Evolutionary conservation across 768 basidiomycete genomes (phyloP), one percentile per base, ranked within the genome.

Genomic region (Megacollybia marginata): DNA sequence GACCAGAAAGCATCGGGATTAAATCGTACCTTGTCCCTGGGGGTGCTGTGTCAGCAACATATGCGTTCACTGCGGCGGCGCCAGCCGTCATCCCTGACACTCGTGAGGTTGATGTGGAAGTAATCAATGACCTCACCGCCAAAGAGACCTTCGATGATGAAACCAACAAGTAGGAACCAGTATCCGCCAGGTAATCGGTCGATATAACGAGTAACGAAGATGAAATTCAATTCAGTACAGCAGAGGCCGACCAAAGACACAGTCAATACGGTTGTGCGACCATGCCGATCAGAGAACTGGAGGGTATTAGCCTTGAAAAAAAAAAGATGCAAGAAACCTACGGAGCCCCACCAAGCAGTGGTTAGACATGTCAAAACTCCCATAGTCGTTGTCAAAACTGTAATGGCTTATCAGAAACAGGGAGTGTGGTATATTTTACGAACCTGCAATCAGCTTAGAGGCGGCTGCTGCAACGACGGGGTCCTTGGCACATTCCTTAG

Each of bases 301-400:
- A 32, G 9, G 35, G 23, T 18, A 2, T 9, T 18, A 7, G 10
- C 9, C 12, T 32, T 8, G n/a, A 15, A 33, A 32, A 42, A 10
- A 16, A 28, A 48, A 46, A 16, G 12, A 20, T n/a, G 43, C 16
- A 13, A 42, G 43, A 42, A 4, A 71, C 83, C 63, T 64, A 87
- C 85, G 48, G 83, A 75, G 49, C 87, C 85, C 92, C 92, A 95
- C 79, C 83, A 93, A 2, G 79, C 88, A 11, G 85, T 83, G 2
- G 90, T 92, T 33, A 93, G 59, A 53, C 88, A 87, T 32, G 80
- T 75, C 33, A 95, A 68, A 46, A 90, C 63, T 9, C 92, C 92
- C 68, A 79, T 80, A 9, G 75, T 69, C 2, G 82, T 70, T 0
- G 78, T 65, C 60, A 88, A 82, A 18, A 75, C 86, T 90, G 16